Conservation (phyloP, 2,329 filamentous ascomycete species). For the Chrysoporthe deuterocubensis region DNA sequence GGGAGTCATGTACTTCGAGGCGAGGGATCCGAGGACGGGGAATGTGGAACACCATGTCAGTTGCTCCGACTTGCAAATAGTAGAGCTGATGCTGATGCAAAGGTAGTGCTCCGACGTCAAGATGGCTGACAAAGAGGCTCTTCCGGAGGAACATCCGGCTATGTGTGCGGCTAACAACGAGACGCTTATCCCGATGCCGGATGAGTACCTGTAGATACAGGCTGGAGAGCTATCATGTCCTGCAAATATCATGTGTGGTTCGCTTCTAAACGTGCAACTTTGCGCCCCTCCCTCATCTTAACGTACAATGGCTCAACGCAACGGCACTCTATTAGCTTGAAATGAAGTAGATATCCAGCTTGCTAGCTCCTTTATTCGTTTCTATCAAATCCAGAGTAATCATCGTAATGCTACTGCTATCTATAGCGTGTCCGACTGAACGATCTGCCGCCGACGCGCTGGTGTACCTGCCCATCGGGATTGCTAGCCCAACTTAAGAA, state of each 20-base stretch:
- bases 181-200: not conserved
- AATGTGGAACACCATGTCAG: not conserved
- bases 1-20: not conserved
- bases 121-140: not conserved
- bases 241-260: not conserved
- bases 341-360: not conserved
- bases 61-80: not conserved
- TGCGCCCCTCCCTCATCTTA: not conserved
- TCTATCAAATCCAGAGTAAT: not conserved
- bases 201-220: not conserved
- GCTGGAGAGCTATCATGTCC: not conserved
- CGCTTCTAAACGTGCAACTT: not conserved
- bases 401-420: not conserved
- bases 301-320: not conserved
- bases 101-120: not conserved
- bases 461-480: not conserved
- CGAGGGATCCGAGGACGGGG: not conserved
- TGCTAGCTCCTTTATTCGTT: not conserved
- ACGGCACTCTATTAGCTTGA: not conserved
- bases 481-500: not conserved
- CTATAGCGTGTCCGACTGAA: not conserved
- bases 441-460: not conserved
- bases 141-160: not conserved
- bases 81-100: not conserved
- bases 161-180: not conserved